Percentiles rank a stretch among this genome's conserved stretches.
These are phyloP conservation scores for Henckelia pumila DNA, from an alignment of 257 asterid species.

Conservation along the genomic window DNA sequence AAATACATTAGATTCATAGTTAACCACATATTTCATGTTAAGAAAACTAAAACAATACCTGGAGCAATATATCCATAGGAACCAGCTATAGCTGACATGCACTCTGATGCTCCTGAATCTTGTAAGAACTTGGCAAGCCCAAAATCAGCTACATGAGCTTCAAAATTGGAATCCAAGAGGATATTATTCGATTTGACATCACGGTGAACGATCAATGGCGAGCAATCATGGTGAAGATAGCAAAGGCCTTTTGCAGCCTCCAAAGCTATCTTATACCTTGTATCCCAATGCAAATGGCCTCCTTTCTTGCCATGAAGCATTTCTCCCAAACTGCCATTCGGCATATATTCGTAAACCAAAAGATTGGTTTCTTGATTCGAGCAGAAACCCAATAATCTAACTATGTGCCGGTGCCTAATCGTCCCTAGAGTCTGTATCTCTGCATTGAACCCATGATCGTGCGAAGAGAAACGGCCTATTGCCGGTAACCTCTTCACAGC, in stretches of 20 bases:
- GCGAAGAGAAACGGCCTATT: constrained; percentile 86
- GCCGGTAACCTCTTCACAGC: constrained; percentile 85
- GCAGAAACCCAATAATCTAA: constrained; percentile 80
- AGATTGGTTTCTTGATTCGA: constrained; percentile 90
- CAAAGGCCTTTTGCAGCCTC: constrained; percentile 97
- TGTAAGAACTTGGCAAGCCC: constrained; percentile 98
- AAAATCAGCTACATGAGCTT: constrained; percentile 98
- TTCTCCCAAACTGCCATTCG: constrained; percentile 96
- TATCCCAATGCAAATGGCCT: constrained; percentile 92
- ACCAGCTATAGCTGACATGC: constrained; percentile 99
- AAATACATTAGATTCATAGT: not conserved
- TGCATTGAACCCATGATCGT: constrained; percentile 95
- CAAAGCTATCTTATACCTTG: constrained; percentile 76
- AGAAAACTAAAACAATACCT: constrained; percentile 39
- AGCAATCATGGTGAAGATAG: constrained; percentile 96
- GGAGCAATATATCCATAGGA: constrained; percentile 98
- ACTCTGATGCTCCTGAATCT: constrained; percentile 86
- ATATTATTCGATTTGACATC: constrained; percentile 94
- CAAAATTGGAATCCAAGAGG: constrained; percentile 70
- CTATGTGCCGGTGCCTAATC: constrained; percentile 93
- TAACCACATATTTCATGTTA: not conserved
- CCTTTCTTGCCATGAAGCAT: constrained; percentile 95
- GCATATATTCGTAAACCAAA: constrained; percentile 90
- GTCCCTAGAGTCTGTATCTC: constrained; percentile 95
- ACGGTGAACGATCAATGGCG: constrained; percentile 87